Evolutionary conservation across 768 basidiomycete species (phyloP).

Genomic region (Cystoderma amianthinum): DNA sequence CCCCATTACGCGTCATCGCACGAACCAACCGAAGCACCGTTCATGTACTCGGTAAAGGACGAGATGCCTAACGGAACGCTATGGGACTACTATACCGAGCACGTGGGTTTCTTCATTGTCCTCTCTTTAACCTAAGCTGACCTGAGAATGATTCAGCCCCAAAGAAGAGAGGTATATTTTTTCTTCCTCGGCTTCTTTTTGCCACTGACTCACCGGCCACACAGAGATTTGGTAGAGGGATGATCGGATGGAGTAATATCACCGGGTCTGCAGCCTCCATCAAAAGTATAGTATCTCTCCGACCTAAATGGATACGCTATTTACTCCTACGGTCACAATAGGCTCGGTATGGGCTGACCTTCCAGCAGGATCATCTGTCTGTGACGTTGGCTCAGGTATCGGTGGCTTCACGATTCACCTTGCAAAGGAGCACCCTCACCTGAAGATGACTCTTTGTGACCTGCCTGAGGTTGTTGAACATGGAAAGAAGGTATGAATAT

Average conservation of each 20-base stretch:
- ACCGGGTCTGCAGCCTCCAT: conserved; percentile 1
- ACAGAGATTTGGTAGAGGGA: conserved; percentile 1
- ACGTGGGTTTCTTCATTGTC: background rate
- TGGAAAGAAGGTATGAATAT: conserved; percentile 10
- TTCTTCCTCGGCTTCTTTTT: background rate
- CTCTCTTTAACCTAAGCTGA: background rate
- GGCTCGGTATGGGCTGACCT: conserved; percentile 19
- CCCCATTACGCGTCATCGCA: conserved; percentile 8
- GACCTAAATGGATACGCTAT: background rate
- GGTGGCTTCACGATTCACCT: conserved; percentile 17
- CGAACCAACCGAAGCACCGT: conserved; percentile 9
- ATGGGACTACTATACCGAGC: conserved; percentile 4
- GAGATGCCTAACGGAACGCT: conserved; percentile 1
- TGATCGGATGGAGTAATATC: conserved; percentile 4
- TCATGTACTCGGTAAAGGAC: conserved; percentile 8
- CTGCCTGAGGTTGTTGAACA: conserved; percentile 14
- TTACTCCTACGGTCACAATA: conserved; percentile 2
- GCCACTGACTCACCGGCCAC: too few relatives aligned
- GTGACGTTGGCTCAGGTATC: conserved; percentile 24
- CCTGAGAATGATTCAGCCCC: background rate
- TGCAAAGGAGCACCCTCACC: conserved; percentile 14
- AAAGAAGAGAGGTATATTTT: background rate
- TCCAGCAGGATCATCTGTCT: conserved; percentile 13
- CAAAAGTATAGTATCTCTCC: background rate
- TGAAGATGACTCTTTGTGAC: conserved; percentile 20